A percentile compares a stretch with the other conserved stretches of the same genome.
phyloP scores from a whole-genome alignment of 768 basidiomycete genomes.

The Goffeauzyma gilvescens region DNA sequence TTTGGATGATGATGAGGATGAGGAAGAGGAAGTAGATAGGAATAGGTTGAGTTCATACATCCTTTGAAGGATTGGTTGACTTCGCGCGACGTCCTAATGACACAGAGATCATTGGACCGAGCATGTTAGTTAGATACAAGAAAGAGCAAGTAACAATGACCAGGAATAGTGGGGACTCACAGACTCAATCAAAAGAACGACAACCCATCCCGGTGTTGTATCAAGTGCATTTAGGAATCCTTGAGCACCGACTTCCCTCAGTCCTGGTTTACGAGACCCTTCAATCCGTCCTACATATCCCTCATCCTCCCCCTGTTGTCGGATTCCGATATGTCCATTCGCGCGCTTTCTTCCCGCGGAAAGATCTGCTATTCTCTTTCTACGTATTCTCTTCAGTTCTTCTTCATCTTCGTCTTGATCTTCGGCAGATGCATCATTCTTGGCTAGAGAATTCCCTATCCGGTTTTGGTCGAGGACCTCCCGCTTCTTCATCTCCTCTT shows the following conservation, averaged over 20 bases:
- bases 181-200: constrained; percentile 27
- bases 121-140: not conserved
- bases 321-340: no score
- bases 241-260: constrained; percentile 22
- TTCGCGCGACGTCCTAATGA: constrained; percentile 20
- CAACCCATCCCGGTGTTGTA: constrained; percentile 24
- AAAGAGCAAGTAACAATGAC: not conserved
- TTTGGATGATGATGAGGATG: not conserved
- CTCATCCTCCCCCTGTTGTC: not conserved
- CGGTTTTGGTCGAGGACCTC: not conserved
- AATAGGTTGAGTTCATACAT: constrained; percentile 16
- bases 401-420: constrained; percentile 2
- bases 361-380: not conserved
- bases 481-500: not conserved
- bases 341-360: no score
- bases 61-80: constrained; percentile 15
- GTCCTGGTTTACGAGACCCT: constrained; percentile 9
- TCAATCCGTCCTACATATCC: not conserved
- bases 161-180: constrained; percentile 12
- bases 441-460: not conserved
- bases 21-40: constrained; percentile 16
- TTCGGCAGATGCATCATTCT: not conserved
- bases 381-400: not conserved
- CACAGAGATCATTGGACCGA: not conserved
- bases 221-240: constrained; percentile 25